Base-by-base conservation (phyloP, 225 moss, liverwort and hornwort species). In the Sphagnum contortum region DNA sequence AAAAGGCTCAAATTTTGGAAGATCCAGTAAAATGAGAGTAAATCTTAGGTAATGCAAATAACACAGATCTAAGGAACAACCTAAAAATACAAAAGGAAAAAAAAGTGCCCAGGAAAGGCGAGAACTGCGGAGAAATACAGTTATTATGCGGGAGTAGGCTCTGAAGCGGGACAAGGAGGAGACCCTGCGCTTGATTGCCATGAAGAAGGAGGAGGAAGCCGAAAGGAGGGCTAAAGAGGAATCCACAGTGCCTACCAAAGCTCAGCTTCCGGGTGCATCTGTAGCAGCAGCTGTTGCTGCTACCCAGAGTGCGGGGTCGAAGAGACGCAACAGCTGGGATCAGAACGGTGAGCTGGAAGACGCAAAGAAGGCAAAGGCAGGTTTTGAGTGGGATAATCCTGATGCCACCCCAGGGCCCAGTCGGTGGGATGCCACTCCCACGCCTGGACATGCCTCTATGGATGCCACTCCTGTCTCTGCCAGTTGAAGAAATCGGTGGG, bases 381-480 rank as follows among this genome's bases (percentile, higher is more conserved):
- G 83, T 3, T 96, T 90, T 4, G 96, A 96, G 74, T 96, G 96
- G 96, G 96, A 96, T 66, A 90, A 83, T 14, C 96, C 96, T 5
- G 92, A 96, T 73, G 85, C 92, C 52, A 90, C 92, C 49, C 90
- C 90, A 3, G 92, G 90, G 4, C 96, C 96, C 2, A 96, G 92
- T 64, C 73, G 96, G 45, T 96, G 96, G 96, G 96, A 96, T 82
- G 92, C 92, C n/a, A 96, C 96, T 3, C 96, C 96, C 3, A 96
- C 96, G 63, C 92, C 96, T 0, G 92, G 96, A 9, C 81, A 92
- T 50, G 79, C 83, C 54, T 75, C 79, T 70, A 80, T 92, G 47
- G 96, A 96, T 73, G 92, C 96, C 44, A 96, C 96, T 5, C 92
- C 96, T 65, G 83, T 73, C 64, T 85, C 90, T 65, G 79, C 86